phyloP scores from a whole-genome alignment of 495 filamentous ascomycete species.

The Penicillium cataractarum region DNA sequence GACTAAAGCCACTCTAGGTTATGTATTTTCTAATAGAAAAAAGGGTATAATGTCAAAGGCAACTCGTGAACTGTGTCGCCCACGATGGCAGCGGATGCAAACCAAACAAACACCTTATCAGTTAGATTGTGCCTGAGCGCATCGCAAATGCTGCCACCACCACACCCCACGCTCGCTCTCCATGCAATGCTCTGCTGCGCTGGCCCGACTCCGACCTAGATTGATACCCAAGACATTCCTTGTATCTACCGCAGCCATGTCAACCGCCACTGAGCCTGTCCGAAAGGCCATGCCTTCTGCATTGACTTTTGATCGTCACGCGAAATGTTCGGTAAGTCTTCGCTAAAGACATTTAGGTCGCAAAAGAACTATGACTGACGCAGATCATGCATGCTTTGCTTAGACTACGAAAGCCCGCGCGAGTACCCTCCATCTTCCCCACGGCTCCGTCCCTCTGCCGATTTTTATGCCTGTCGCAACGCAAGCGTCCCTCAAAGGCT shows the following conservation, averaged over 20 bases:
- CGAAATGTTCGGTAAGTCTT: conserved; percentile 74
- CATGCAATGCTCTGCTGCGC: conserved; percentile 28
- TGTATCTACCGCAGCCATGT: conserved; percentile 37
- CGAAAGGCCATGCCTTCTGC: conserved; percentile 67
- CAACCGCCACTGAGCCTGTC: conserved; percentile 30
- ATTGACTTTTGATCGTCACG: conserved; percentile 78
- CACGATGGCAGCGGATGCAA: conserved; percentile 20
- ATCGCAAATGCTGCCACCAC: conserved; percentile 16
- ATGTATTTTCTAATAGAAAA: background rate
- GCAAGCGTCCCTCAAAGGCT: conserved; percentile 93
- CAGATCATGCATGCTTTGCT: background rate
- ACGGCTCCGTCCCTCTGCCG: conserved; percentile 86
- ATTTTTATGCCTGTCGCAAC: conserved; percentile 99
- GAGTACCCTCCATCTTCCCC: conserved; percentile 85
- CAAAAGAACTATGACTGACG: conserved; percentile 1
- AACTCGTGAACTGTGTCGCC: background rate
- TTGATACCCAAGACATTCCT: background rate
- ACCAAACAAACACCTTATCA: conserved; percentile 34
- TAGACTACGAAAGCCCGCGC: conserved; percentile 95
- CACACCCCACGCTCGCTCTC: conserved; percentile 11
- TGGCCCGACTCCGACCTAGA: conserved; percentile 15
- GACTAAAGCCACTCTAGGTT: too few species aligned
- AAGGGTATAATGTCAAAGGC: background rate
- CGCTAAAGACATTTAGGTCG: background rate
- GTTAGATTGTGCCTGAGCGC: conserved; percentile 23